Base-by-base conservation (phyloP, 1,284 basidiomycete genomes). In the Malassezia dermatis region DNA sequence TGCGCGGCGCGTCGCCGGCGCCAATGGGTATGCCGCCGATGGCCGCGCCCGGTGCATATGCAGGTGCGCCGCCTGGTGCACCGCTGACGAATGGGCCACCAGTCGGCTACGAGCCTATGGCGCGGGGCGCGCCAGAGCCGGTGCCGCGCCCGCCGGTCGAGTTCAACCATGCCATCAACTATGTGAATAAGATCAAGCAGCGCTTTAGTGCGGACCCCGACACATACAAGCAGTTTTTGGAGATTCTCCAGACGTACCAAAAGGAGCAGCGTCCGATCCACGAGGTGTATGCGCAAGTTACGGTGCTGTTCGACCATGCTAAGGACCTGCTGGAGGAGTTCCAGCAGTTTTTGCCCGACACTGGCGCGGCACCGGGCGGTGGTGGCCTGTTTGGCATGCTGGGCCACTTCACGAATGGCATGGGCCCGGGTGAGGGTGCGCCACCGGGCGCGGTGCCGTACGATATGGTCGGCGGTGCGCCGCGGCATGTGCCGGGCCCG, bases 161-260 rank as follows among this genome's bases (percentile, higher is more conserved):
- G 75, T 96, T 98, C 79, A 90, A 95, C 75, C 89, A 93, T 73
- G 94, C 94, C 21, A 96, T 98, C 65, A 85, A 89, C 67, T 99
- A 93, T 75, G 84, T 99, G 66, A 96, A 96, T 81, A 93, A 91
- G 80, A 98, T 99, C 79, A 98, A 98, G 79, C 84, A 85, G 42
- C 84, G 91, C 46, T 98, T 87, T 77, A 79, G 83, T n/a, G 84
- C 86, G 60, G 89, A 95, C 63, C 84, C 86, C 21, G 88, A 93
- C 67, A 93, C 86, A 41, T 99, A 99, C 80, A 96, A 96, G 78
- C 86, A 89, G 71, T 99, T 99, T 77, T 79, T 99, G 67, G 93
- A 98, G 78, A 93, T 98, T 52, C 78, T 99, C 63, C 94, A 98
- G 79, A 87, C 88, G 28, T 96, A 95, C 77, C 91, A 96, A 76